These are phyloP conservation scores for Pyrus hybrid DNA, from an alignment of 331 rosid species.

Conservation along the genomic window DNA sequence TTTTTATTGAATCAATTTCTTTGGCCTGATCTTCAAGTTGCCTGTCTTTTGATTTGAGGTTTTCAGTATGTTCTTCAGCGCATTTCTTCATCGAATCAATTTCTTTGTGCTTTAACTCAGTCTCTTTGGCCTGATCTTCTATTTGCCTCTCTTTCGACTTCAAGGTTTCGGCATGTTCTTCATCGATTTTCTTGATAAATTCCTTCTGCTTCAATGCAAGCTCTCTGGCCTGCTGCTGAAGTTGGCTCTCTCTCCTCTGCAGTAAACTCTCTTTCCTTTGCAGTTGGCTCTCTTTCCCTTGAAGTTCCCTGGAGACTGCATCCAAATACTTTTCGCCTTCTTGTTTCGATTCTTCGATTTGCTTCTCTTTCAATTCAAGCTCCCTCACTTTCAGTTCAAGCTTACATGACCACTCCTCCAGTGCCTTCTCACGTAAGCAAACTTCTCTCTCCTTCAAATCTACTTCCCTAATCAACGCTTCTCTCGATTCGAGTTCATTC, in stretches of 20 bases:
- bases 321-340: background rate
- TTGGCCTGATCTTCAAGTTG: background rate
- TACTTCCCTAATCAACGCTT: constrained; percentile 20
- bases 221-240: background rate
- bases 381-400: constrained; percentile 21
- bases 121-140: constrained; percentile 8
- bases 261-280: too few relatives aligned
- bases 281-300: constrained; percentile 14
- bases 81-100: background rate
- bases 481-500: constrained; percentile 9
- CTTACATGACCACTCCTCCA: constrained; percentile 16
- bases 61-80: background rate
- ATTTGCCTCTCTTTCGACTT: constrained; percentile 12
- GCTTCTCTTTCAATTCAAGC: constrained; percentile 2
- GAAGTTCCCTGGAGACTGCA: background rate
- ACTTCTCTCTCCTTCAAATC: constrained; percentile 6
- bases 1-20: too few relatives aligned
- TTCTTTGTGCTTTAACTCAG: constrained; percentile 19
- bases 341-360: background rate
- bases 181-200: constrained; percentile 2
- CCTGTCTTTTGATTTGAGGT: background rate
- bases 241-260: too few relatives aligned
- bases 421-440: background rate
- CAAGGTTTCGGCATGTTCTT: constrained; percentile 8
- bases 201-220: constrained; percentile 5